phyloP scores from a whole-genome alignment of 139 green algal species.

The Coelastrella sp. region DNA sequence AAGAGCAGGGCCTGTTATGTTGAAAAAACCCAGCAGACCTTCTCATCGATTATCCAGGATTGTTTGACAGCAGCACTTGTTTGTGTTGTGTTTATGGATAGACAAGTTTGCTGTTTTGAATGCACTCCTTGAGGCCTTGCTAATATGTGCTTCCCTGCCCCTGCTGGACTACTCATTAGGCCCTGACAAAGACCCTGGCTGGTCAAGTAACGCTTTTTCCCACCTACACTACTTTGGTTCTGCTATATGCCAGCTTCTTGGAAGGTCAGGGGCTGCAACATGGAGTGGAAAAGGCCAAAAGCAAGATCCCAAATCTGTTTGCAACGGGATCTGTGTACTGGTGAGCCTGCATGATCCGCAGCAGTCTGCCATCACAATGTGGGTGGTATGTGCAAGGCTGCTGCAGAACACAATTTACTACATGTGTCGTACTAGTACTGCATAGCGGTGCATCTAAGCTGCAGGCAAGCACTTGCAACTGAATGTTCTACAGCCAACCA shows the following conservation, averaged over 20 bases:
- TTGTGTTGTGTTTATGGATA: not conserved
- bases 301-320: constrained; percentile 45
- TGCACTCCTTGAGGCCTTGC: not conserved
- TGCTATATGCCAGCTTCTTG: constrained; percentile 51
- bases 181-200: constrained; percentile 49
- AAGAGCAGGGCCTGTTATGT: too few species aligned
- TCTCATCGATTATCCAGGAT: too few species aligned
- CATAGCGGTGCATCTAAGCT: not conserved
- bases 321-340: constrained; percentile 41
- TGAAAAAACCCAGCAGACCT: not conserved
- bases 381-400: not conserved
- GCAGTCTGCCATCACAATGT: not conserved
- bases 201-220: constrained; percentile 66
- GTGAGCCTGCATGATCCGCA: not conserved
- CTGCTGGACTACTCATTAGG: not conserved
- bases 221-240: constrained; percentile 55
- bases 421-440: not conserved
- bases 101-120: not conserved
- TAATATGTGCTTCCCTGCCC: not conserved
- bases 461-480: not conserved
- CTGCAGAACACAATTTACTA: not conserved
- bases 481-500: not conserved
- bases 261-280: constrained; percentile 49
- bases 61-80: too few species aligned
- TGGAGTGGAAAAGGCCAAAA: constrained; percentile 7